These are phyloP conservation scores for Hyphodiscus sp. DNA, from an alignment of 2,329 filamentous ascomycete genomes.

Conservation along the genomic window DNA sequence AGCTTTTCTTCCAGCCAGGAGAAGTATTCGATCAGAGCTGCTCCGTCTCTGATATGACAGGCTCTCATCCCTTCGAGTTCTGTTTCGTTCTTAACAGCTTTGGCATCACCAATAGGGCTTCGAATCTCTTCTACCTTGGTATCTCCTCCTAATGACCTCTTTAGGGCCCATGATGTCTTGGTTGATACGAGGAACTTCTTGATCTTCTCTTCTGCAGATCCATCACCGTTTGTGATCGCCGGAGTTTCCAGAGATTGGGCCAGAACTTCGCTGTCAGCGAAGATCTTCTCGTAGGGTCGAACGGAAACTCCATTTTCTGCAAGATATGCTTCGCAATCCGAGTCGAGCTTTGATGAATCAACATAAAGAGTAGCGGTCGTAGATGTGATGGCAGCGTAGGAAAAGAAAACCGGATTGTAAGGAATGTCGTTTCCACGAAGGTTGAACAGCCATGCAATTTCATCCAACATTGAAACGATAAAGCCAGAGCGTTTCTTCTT, in stretches of 20 bases:
- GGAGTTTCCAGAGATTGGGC: conserved; percentile 38
- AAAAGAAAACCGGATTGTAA: conserved; percentile 98
- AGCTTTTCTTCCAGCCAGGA: conserved; percentile 94
- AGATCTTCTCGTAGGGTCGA: conserved; percentile 77
- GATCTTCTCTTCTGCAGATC: conserved; percentile 25
- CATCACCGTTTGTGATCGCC: conserved; percentile 32
- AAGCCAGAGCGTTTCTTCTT: conserved; percentile 86
- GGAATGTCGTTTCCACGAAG: conserved; percentile 90
- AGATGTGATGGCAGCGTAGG: conserved; percentile 83
- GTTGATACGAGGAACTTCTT: conserved; percentile 79
- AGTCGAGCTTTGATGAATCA: conserved; percentile 68
- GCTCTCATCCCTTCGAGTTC: conserved; percentile 90
- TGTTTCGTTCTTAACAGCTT: conserved; percentile 87
- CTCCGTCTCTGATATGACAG: conserved; percentile 90
- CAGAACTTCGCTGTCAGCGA: conserved; percentile 66
- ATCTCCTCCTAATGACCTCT: conserved; percentile 77
- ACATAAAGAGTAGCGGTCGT: conserved; percentile 75
- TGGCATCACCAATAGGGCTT: conserved; percentile 83
- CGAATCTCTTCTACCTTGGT: conserved; percentile 77
- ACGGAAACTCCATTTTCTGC: conserved; percentile 62
- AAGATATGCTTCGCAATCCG: conserved; percentile 64
- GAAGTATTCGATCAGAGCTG: conserved; percentile 86
- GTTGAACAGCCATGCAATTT: conserved; percentile 98
- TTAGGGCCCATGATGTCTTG: conserved; percentile 88
- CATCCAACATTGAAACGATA: conserved; percentile 90